Percentiles rank a stretch among this genome's conserved stretches.
These are phyloP conservation scores for Conticribra weissflogii DNA, from an alignment of 108 stramenopile species.

Conservation along the genomic window DNA sequence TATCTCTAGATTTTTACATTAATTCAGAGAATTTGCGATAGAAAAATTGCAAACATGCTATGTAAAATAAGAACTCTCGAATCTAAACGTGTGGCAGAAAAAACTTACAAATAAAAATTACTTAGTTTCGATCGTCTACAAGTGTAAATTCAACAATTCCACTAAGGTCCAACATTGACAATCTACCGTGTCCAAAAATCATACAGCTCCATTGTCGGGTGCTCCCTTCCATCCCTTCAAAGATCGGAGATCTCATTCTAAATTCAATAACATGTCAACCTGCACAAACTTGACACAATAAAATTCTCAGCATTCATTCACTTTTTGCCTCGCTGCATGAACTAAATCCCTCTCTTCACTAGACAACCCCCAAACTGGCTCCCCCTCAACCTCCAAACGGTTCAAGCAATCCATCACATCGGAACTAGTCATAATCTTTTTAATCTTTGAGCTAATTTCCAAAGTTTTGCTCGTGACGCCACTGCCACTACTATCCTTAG, in stretches of 20 bases:
- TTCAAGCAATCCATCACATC: slow-evolving; percentile 63
- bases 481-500: slow-evolving; percentile 11
- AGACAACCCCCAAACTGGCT: slow-evolving; percentile 79
- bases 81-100: too few relatives aligned
- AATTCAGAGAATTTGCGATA: too few relatives aligned
- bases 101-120: too few relatives aligned
- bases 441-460: slow-evolving; percentile 57
- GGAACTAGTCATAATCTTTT: slow-evolving; percentile 68
- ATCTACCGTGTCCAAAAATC: too few relatives aligned
- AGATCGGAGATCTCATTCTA: not conserved
- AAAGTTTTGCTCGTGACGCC: slow-evolving; percentile 49
- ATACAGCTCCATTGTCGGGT: too few relatives aligned
- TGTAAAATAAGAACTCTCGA: too few relatives aligned
- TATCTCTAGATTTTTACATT: too few relatives aligned
- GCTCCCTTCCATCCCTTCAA: not conserved
- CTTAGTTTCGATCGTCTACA: too few relatives aligned
- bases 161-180: too few relatives aligned
- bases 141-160: too few relatives aligned
- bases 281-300: not conserved
- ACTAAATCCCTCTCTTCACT: slow-evolving; percentile 68
- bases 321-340: slow-evolving; percentile 60
- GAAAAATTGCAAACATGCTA: too few relatives aligned
- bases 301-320: slow-evolving; percentile 65
- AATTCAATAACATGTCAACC: not conserved
- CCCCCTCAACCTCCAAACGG: slow-evolving; percentile 68